Evolutionary conservation across 352 stramenopile genomes (phyloP).

Genomic region (Phytophthora podocarpi): DNA sequence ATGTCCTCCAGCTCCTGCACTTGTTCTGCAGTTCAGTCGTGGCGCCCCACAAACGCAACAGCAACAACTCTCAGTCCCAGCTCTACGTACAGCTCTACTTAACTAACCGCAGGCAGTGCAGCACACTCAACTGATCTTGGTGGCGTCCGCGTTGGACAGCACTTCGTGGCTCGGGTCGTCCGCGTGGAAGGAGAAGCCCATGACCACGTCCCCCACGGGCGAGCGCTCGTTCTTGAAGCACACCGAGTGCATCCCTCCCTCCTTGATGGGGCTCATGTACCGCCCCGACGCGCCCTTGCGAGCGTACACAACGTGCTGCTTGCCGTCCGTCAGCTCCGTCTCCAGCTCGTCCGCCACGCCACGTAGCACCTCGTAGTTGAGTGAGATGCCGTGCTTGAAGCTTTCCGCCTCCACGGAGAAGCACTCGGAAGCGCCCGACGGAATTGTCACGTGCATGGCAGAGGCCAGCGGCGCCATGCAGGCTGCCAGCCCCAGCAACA

Average conservation of each 20-base stretch:
- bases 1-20: constrained; percentile 87
- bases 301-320: constrained; percentile 59
- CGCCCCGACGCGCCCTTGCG: constrained; percentile 58
- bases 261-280: constrained; percentile 60
- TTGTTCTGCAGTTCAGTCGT: constrained; percentile 56
- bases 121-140: constrained; percentile 84
- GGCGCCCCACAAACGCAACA: background rate
- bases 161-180: constrained; percentile 86
- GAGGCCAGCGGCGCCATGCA: background rate
- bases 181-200: constrained; percentile 89
- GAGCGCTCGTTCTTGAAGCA: constrained; percentile 78
- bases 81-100: too few species aligned
- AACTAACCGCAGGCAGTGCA: background rate
- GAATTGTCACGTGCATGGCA: constrained; percentile 60
- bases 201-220: constrained; percentile 66
- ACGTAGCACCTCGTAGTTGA: constrained; percentile 85
- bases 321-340: constrained; percentile 67
- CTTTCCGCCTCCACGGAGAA: constrained; percentile 73
- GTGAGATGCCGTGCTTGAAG: constrained; percentile 85
- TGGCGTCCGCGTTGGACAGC: constrained; percentile 87
- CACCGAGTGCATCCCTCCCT: constrained; percentile 63
- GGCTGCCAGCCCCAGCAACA: constrained; percentile 28
- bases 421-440: constrained; percentile 55
- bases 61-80: too few species aligned
- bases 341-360: constrained; percentile 77